A percentile compares a stretch with the other conserved stretches of the same genome.
phyloP scores from a whole-genome alignment of 345 rosid species.

The Cardamine resedifolia region DNA sequence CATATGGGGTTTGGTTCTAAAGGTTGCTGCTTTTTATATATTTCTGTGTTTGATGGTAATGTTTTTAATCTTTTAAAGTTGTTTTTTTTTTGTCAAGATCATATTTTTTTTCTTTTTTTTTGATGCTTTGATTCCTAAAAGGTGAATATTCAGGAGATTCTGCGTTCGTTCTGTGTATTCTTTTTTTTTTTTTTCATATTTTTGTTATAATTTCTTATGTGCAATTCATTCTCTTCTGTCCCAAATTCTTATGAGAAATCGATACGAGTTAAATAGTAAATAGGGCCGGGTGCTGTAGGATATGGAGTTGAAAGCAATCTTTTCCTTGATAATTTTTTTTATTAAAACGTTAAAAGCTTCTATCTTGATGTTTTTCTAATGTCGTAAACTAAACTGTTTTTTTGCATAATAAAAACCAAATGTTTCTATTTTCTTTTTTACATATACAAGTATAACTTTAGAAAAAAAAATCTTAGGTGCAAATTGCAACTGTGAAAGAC shows the following conservation, averaged over 20 bases:
- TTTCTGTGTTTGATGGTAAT: constrained; percentile 31
- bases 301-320: not conserved
- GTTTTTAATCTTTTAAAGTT: constrained; percentile 28
- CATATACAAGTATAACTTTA: not conserved
- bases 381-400: not conserved
- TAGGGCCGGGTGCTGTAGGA: not conserved
- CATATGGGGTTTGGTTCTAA: constrained; percentile 29
- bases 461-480: not conserved
- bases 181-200: not conserved
- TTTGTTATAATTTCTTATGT: constrained; percentile 12
- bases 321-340: too few species aligned
- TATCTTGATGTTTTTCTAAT: not conserved
- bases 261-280: not conserved
- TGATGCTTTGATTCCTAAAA: constrained; percentile 33
- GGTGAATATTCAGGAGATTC: constrained; percentile 40
- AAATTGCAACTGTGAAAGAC: constrained; percentile 20
- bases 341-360: not conserved
- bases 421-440: not conserved
- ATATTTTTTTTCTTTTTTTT: constrained; percentile 12
- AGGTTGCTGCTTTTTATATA: constrained; percentile 37
- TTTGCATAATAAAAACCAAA: not conserved
- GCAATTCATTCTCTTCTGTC: constrained; percentile 2
- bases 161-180: constrained; percentile 21
- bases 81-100: constrained; percentile 27
- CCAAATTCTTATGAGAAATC: not conserved